phyloP scores from a whole-genome alignment of 2,329 filamentous ascomycete species.

The Dactylellina sp. region DNA sequence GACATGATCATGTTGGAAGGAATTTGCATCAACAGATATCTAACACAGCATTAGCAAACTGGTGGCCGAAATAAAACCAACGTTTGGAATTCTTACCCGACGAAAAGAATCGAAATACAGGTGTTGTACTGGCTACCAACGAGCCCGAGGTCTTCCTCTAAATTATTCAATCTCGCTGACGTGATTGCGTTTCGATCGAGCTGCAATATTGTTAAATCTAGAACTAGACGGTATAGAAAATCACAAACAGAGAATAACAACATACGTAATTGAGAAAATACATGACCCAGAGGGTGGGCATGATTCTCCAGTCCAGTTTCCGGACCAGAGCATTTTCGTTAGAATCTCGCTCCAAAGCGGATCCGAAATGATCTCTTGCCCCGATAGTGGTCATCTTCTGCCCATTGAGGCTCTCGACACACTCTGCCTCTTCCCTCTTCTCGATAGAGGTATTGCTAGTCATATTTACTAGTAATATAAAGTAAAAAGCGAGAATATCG shows the following conservation, averaged over 20 bases:
- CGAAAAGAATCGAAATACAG: slow-evolving; percentile 74
- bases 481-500: slow-evolving; percentile 12
- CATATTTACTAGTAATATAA: slow-evolving; percentile 28
- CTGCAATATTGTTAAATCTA: not conserved
- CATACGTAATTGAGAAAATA: slow-evolving; percentile 65
- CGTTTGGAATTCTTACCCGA: slow-evolving; percentile 62
- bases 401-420: slow-evolving; percentile 38
- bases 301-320: slow-evolving; percentile 64
- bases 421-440: slow-evolving; percentile 34
- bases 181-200: slow-evolving; percentile 77
- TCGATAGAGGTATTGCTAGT: slow-evolving; percentile 28
- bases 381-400: slow-evolving; percentile 14
- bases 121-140: slow-evolving; percentile 73
- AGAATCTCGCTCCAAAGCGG: slow-evolving; percentile 64
- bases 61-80: not conserved
- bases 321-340: slow-evolving; percentile 72
- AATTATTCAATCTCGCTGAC: slow-evolving; percentile 73
- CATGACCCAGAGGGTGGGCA: slow-evolving; percentile 65
- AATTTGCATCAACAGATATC: slow-evolving; percentile 75
- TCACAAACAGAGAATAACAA: slow-evolving; percentile 8
- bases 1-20: slow-evolving; percentile 71
- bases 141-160: slow-evolving; percentile 72
- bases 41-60: slow-evolving; percentile 1
- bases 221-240: not conserved
- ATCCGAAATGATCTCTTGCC: slow-evolving; percentile 39